Percentiles rank a stretch among this genome's conserved stretches.
Evolutionary conservation across 1,284 basidiomycete genomes (phyloP).

Genomic region (Austroboletus novae-zelandiae): DNA sequence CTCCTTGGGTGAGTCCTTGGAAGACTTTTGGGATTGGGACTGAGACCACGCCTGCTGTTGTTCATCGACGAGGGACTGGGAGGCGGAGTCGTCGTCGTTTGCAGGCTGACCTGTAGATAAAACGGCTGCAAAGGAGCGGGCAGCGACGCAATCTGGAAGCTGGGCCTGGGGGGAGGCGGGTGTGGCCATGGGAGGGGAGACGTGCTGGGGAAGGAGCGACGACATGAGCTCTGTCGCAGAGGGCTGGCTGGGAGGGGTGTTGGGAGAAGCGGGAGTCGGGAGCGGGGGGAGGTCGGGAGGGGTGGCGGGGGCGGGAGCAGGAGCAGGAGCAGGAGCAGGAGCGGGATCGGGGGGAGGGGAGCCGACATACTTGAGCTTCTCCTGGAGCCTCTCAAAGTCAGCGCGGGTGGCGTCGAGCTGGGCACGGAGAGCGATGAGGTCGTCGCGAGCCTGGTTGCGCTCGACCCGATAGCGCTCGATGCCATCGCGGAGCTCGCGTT

Average conservation of each 20-base stretch:
- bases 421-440: slow-evolving; percentile 33
- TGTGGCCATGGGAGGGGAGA: slow-evolving; percentile 26
- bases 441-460: slow-evolving; percentile 34
- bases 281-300: slow-evolving; percentile 3
- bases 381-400: slow-evolving; percentile 34
- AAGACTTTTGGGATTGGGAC: slow-evolving; percentile 23
- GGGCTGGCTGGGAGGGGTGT: slow-evolving; percentile 10
- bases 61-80: slow-evolving; percentile 26
- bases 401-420: slow-evolving; percentile 37
- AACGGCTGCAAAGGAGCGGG: slow-evolving; percentile 35
- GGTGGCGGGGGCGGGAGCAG: background rate
- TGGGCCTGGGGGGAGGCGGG: slow-evolving; percentile 36
- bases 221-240: slow-evolving; percentile 16
- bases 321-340: slow-evolving; percentile 1
- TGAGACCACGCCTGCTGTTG: background rate
- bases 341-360: slow-evolving; percentile 3
- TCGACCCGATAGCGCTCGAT: slow-evolving; percentile 33
- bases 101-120: slow-evolving; percentile 30
- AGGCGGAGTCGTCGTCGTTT: slow-evolving; percentile 24
- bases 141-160: slow-evolving; percentile 34
- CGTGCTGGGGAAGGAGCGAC: slow-evolving; percentile 24
- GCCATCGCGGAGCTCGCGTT: slow-evolving; percentile 31
- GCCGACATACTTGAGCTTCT: slow-evolving; percentile 19
- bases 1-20: slow-evolving; percentile 13
- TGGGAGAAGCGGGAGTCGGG: slow-evolving; percentile 2